Base-by-base conservation (phyloP, 345 rosid species). In the Theobroma cacao region DNA sequence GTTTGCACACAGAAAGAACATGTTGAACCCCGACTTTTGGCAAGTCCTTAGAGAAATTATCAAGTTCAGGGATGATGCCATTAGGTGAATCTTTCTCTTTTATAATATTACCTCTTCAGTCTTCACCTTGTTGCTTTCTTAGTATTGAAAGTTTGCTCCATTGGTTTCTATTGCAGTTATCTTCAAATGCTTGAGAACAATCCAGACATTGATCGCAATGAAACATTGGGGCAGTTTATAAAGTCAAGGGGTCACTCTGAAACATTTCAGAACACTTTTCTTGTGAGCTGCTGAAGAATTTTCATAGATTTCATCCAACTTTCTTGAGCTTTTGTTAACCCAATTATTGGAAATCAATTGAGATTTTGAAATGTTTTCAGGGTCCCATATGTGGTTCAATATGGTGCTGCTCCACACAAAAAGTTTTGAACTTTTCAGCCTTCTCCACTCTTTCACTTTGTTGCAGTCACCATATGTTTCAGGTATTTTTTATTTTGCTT, bases 381-480 rank as follows among this genome's bases (percentile, higher is more conserved):
- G 88, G 91, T 40, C 95, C 98, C 0, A 84, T 95, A 60, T 91
- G 98, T 81, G 93, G 98, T 72, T 93, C 98, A 6, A 89, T 92
- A 64, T 93, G 97, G 98, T 91, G 93, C 13, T 91, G 94, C 78
- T 84, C 93, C 67, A 80, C 88, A 28, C 92, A 95, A 63, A 86
- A 90, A 78, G 93, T 95, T 14, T 82, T 84, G 89, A 88, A 75
- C 84, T 91, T 93, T 85, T 88, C 98, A 34, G 97, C 98, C 56
- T 93, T 75, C 88, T 90, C 92, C 9, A 84, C 87, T 69, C 91
- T 95, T 80, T 91, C 95, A 13, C 93, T 92, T 86, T 93, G 90
- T 77, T 87, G 88, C 76, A 91, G 88, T 52, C 94, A 91, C 78
- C 94, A 92, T 59, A 87, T 95, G 18, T 95, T 90, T 79, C 96